Conservation (phyloP, 352 stramenopile species). For the Phytophthora palmivora region DNA sequence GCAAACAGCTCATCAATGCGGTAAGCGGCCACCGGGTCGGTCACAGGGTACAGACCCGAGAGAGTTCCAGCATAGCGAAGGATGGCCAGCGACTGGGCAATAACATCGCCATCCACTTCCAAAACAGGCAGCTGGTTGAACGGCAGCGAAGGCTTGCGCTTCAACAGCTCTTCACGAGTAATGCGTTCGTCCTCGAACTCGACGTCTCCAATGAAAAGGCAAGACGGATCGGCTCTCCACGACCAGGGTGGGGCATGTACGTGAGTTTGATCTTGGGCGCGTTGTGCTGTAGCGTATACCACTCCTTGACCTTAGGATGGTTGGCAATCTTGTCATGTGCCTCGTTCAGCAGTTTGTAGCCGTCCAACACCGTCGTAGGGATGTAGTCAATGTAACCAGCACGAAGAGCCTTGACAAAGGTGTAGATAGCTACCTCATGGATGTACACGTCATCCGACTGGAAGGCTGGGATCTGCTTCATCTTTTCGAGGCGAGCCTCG, state of each 20-base stretch:
- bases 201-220: slow-evolving; percentile 56
- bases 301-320: slow-evolving; percentile 47
- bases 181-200: slow-evolving; percentile 65
- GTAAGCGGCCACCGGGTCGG: slow-evolving; percentile 43
- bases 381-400: slow-evolving; percentile 49
- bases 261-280: slow-evolving; percentile 51
- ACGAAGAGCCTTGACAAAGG: slow-evolving; percentile 38
- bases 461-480: slow-evolving; percentile 48
- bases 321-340: slow-evolving; percentile 39
- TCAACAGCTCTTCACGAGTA: slow-evolving; percentile 41
- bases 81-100: slow-evolving; percentile 65
- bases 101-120: slow-evolving; percentile 50
- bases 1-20: slow-evolving; percentile 52
- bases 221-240: slow-evolving; percentile 60
- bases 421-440: slow-evolving; percentile 48
- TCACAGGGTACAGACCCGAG: slow-evolving; percentile 53
- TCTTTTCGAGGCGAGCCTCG: slow-evolving; percentile 42
- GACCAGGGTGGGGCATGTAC: slow-evolving; percentile 58
- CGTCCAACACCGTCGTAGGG: slow-evolving; percentile 38
- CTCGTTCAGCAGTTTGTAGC: slow-evolving; percentile 40
- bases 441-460: slow-evolving; percentile 41
- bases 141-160: slow-evolving; percentile 49
- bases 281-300: slow-evolving; percentile 44
- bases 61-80: slow-evolving; percentile 73
- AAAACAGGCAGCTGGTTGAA: slow-evolving; percentile 60